Evolutionary conservation across 2,329 filamentous ascomycete genomes (phyloP).

Genomic region (Alternaria triticina): DNA sequence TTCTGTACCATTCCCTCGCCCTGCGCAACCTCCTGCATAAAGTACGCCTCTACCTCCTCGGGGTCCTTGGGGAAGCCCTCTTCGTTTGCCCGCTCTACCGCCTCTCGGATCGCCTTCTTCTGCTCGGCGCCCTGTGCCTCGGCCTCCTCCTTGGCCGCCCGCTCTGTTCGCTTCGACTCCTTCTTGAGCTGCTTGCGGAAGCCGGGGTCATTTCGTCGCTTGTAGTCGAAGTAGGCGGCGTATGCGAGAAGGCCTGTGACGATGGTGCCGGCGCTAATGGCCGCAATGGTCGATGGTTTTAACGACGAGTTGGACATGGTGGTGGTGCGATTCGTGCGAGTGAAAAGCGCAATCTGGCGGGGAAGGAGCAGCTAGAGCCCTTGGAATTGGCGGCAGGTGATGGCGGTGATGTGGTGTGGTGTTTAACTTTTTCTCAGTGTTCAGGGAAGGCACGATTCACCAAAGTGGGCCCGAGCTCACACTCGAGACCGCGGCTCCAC

Average conservation of each 20-base stretch:
- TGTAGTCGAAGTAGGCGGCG: conserved; percentile 71
- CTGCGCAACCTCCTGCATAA: conserved; percentile 91
- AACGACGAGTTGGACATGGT: conserved; percentile 31
- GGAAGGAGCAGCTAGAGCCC: conserved; percentile 1
- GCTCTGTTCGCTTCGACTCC: conserved; percentile 75
- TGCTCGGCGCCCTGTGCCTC: conserved; percentile 70
- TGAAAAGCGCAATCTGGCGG: conserved; percentile 1
- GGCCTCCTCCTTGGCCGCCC: conserved; percentile 74
- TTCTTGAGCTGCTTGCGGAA: conserved; percentile 71
- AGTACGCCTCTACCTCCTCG: conserved; percentile 94
- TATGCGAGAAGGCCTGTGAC: conserved; percentile 67
- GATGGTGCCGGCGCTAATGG: conserved; percentile 64
- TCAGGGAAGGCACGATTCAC: conserved; percentile 30
- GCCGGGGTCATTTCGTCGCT: conserved; percentile 66
- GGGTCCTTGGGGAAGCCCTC: conserved; percentile 90
- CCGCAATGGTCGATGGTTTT: conserved; percentile 58
- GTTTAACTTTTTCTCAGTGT: conserved; percentile 12
- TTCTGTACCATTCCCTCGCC: conserved; percentile 85
- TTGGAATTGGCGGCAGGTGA: conserved; percentile 12
- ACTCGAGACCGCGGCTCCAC: conserved; percentile 17
- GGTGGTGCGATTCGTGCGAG: conserved; percentile 6
- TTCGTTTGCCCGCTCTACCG: conserved; percentile 81
- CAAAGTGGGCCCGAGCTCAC: conserved; percentile 32
- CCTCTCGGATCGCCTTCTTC: conserved; percentile 74
- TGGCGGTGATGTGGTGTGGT: conserved; percentile 19